A percentile compares a stretch with the other conserved stretches of the same genome.
Evolutionary conservation across 2,329 filamentous ascomycete species (phyloP).

Genomic region (Colletotrichum australisinense): DNA sequence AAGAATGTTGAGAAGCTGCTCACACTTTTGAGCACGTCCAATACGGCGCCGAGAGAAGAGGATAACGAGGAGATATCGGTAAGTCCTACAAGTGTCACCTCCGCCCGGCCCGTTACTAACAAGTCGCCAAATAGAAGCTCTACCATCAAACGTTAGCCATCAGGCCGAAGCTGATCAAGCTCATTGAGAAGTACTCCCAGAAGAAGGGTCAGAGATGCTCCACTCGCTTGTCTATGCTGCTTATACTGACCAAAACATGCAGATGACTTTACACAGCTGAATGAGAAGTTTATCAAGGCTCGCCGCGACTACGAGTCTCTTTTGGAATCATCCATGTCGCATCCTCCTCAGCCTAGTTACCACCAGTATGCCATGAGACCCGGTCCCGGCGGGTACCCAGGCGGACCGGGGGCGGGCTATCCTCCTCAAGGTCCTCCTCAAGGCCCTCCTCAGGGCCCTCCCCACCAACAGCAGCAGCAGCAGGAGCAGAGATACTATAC

Average conservation of each 20-base stretch:
- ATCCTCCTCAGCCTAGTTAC: slow-evolving; percentile 84
- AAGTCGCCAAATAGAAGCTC: slow-evolving; percentile 62
- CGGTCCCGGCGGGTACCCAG: slow-evolving; percentile 56
- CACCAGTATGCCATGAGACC: slow-evolving; percentile 73
- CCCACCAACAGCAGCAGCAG: slow-evolving; percentile 27
- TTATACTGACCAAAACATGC: slow-evolving; percentile 1
- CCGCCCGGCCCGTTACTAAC: not conserved
- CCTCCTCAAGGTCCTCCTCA: slow-evolving; percentile 55
- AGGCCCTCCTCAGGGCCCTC: slow-evolving; percentile 33
- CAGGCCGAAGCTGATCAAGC: slow-evolving; percentile 93
- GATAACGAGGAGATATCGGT: slow-evolving; percentile 98
- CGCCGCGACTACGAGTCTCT: slow-evolving; percentile 95
- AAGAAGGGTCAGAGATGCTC: slow-evolving; percentile 80
- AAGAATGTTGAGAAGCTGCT: slow-evolving; percentile 78
- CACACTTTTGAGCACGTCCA: slow-evolving; percentile 89
- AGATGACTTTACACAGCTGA: slow-evolving; percentile 99
- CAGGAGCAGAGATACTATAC: slow-evolving; percentile 72
- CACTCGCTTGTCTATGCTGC: not conserved
- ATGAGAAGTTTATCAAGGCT: slow-evolving; percentile 99
- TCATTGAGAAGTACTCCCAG: slow-evolving; percentile 99
- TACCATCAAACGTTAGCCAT: slow-evolving; percentile 97
- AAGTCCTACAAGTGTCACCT: slow-evolving; percentile 42
- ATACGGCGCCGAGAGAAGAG: slow-evolving; percentile 81
- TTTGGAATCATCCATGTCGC: slow-evolving; percentile 96
- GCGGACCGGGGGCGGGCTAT: slow-evolving; percentile 47